phyloP scores from a whole-genome alignment of 371 early-diverging fungal species.

The Rozella allomycis region DNA sequence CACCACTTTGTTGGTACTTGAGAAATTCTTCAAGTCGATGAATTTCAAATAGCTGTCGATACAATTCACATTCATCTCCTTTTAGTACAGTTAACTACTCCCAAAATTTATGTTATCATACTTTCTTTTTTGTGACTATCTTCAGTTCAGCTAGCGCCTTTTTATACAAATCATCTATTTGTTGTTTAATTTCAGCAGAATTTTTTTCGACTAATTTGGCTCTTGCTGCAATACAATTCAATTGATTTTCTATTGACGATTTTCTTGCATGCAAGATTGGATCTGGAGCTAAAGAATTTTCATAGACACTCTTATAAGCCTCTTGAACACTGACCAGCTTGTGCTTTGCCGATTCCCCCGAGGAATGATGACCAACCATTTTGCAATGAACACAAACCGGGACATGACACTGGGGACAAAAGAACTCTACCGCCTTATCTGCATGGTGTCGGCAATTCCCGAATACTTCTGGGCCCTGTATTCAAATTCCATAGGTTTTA shows the following conservation, averaged over 20 bases:
- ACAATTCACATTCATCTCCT: constrained; percentile 26
- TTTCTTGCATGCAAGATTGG: constrained; percentile 16
- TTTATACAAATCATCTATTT: constrained; percentile 21
- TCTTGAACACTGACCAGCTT: constrained; percentile 25
- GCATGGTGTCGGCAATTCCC: constrained; percentile 29
- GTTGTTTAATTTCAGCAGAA: constrained; percentile 9
- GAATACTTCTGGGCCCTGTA: constrained; percentile 21
- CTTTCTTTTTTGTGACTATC: constrained; percentile 5
- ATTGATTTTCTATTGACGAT: constrained; percentile 18
- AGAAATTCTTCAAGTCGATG: constrained; percentile 20
- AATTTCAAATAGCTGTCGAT: constrained; percentile 23
- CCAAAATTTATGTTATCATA: too few species aligned
- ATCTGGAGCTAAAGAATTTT: constrained; percentile 18
- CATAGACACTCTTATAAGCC: constrained; percentile 19
- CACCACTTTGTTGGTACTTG: constrained; percentile 20
- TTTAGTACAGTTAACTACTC: constrained; percentile 12
- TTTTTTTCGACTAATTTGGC: constrained; percentile 22
- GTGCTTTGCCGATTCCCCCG: constrained; percentile 26
- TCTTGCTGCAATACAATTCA: constrained; percentile 13
- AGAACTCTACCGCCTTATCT: constrained; percentile 27
- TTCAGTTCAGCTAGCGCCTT: constrained; percentile 15
- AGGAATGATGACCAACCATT: constrained; percentile 32
- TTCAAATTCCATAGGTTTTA: constrained; percentile 1
- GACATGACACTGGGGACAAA: constrained; percentile 31
- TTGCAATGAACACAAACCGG: constrained; percentile 35